A percentile compares a stretch with the other conserved stretches of the same genome.
Conservation (phyloP, 2,329 filamentous ascomycete species). For the Beauveria pseudobassiana region DNA sequence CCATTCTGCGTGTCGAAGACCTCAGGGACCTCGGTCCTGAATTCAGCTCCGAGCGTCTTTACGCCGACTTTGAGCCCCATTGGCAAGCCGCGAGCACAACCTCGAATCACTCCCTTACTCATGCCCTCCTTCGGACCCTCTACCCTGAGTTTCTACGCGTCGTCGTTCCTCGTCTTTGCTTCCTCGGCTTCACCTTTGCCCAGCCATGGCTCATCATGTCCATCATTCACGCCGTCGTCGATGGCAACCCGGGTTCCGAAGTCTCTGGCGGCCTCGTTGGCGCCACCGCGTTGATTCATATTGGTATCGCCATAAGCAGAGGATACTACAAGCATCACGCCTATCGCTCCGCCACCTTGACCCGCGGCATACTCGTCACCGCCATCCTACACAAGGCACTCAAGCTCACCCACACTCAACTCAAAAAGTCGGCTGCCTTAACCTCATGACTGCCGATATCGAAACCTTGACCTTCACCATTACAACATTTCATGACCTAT, state of each 20-base stretch:
- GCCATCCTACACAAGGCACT: conserved; percentile 9
- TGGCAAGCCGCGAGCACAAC: conserved; percentile 1
- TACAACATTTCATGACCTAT: conserved; percentile 6
- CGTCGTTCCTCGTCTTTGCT: conserved; percentile 3
- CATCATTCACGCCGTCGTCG: conserved; percentile 2
- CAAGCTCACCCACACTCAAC: conserved; percentile 1
- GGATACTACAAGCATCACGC: conserved; percentile 9
- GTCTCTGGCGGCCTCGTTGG: conserved; percentile 4
- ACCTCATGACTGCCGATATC: conserved; percentile 10
- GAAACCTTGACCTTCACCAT: conserved; percentile 6
- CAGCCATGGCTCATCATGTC: conserved; percentile 6
- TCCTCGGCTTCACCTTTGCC: conserved; percentile 8
- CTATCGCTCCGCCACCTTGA: conserved; percentile 6
- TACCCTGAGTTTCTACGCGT: conserved; percentile 5
- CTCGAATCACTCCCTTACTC: conserved; percentile 5
- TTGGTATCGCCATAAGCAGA: conserved; percentile 6
- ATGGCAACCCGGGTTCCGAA: not conserved
- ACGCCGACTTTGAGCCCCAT: not conserved
- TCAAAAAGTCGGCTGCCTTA: conserved; percentile 9
- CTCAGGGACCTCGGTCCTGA: conserved; percentile 9
- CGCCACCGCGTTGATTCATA: conserved; percentile 7
- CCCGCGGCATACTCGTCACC: conserved; percentile 8
- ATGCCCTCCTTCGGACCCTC: not conserved
- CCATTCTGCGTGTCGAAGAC: conserved; percentile 3
- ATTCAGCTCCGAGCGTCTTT: conserved; percentile 3